phyloP scores from a whole-genome alignment of 192 early-diverging fungal species.

The Podila verticillata region DNA sequence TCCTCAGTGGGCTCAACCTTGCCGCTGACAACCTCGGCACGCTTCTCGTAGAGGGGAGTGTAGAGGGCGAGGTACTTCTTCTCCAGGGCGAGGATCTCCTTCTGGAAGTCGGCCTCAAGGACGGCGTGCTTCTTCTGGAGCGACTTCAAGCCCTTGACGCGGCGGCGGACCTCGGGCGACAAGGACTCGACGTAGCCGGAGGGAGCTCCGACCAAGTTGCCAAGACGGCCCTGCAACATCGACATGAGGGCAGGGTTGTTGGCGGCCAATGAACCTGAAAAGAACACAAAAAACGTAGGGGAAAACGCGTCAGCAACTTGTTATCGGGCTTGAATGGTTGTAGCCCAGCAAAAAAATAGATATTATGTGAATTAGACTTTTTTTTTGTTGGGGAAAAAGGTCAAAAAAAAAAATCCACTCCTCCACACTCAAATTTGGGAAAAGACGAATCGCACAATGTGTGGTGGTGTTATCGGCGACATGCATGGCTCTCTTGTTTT shows the following conservation, averaged over 20 bases:
- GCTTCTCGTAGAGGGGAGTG: constrained; percentile 92
- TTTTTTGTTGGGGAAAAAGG: constrained; percentile 2
- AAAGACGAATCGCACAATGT: too few species aligned
- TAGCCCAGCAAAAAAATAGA: neutral
- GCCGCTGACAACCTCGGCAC: constrained; percentile 82
- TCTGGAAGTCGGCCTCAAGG: constrained; percentile 89
- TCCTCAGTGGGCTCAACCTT: constrained; percentile 90
- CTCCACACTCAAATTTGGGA: too few species aligned
- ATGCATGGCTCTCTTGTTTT: too few species aligned
- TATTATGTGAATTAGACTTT: neutral
- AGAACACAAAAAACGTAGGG: neutral
- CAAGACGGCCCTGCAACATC: constrained; percentile 82
- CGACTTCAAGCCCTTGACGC: constrained; percentile 87
- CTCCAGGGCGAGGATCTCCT: constrained; percentile 94
- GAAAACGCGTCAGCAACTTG: neutral
- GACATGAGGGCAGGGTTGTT: constrained; percentile 72
- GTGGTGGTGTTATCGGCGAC: too few species aligned
- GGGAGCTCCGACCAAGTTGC: constrained; percentile 79
- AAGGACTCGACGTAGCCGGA: constrained; percentile 80
- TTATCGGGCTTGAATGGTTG: neutral
- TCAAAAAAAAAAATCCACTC: too few species aligned
- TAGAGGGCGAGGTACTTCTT: constrained; percentile 94
- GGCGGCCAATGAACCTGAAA: constrained; percentile 22
- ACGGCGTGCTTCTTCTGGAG: constrained; percentile 89
- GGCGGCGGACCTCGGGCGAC: constrained; percentile 81